Evolutionary conservation across 169 alveolate species (phyloP), one percentile per base, ranked within the genome.

Genomic region (Plasmodium coatneyi): DNA sequence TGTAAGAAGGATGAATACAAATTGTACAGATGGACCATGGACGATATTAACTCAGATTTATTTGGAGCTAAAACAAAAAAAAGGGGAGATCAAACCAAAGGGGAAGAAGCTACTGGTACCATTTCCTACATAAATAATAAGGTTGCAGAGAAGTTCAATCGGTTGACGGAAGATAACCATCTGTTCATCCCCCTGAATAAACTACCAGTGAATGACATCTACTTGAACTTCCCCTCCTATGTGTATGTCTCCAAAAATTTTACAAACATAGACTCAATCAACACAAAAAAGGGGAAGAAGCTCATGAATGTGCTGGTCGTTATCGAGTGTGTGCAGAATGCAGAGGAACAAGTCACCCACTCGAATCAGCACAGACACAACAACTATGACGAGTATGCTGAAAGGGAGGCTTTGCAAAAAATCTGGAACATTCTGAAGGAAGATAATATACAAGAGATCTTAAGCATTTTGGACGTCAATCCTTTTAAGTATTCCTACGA

Each of bases 1-100:
- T 80, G 56, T 80, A 91, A 91, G 76, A 91, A 91, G 49, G 95
- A 91, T 71, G 95, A 91, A 91, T 91, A 91, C 74, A 91, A 91
- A 80, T 70, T 91, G 54, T 83, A 83, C 43, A 83, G 92, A 34
- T 83, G 92, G 92, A 70, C 92, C 32, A 83, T 83, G 60, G 92
- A 83, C 36, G 92, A 83, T 71, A 25, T 83, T 25, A 83, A 41
- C 49, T 36, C 71, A 70, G 92, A 83, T 83, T 86, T 86, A 76
- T 86, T 74, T 86, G 93, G 86, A 14, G 56, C 41, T 19, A 41
- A 36, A 49, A 83, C 70, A 66, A 66, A 66, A 32, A 83, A 46
- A 22, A 28, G 46, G 19, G 22, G 22, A 60, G 39, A 30, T 9
- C 66, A 87, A 54, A 39, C 3, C 25, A 54, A 87, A 30, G 46